phyloP scores from a whole-genome alignment of 2,329 filamentous ascomycete genomes.

The Talaromyces sp. region DNA sequence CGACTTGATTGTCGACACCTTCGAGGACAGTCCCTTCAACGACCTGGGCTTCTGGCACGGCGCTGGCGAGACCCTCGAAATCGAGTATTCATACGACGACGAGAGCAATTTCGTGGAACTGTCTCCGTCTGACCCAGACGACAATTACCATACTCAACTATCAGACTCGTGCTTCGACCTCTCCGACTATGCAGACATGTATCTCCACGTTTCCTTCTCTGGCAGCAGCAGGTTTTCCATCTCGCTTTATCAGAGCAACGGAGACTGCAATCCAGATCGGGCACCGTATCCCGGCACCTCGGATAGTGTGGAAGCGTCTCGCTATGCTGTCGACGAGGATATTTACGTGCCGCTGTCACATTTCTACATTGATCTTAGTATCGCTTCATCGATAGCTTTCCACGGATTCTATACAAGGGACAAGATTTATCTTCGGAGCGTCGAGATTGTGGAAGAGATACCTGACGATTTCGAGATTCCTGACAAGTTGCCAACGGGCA shows the following conservation, averaged over 20 bases:
- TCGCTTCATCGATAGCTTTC: constrained; percentile 56
- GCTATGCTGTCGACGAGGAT: constrained; percentile 51
- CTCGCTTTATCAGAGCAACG: constrained; percentile 63
- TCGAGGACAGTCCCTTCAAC: constrained; percentile 50
- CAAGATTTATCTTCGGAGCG: constrained; percentile 47
- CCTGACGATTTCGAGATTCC: constrained; percentile 51
- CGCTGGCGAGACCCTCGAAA: constrained; percentile 54
- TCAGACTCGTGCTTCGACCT: constrained; percentile 53
- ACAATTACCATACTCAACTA: constrained; percentile 58
- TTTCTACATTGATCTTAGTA: constrained; percentile 57
- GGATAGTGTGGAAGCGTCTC: constrained; percentile 60
- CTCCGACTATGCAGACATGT: constrained; percentile 50
- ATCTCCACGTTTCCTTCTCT: constrained; percentile 60
- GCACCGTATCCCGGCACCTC: constrained; percentile 62
- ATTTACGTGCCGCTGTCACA: constrained; percentile 65
- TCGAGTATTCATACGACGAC: constrained; percentile 27
- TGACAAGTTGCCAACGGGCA: constrained; percentile 56
- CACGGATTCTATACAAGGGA: constrained; percentile 58
- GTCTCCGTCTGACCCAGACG: constrained; percentile 55
- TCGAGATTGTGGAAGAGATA: constrained; percentile 57
- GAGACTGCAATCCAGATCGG: constrained; percentile 50
- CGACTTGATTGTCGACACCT: constrained; percentile 55
- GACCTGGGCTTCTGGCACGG: constrained; percentile 63
- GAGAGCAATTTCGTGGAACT: constrained; percentile 51
- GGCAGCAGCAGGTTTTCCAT: constrained; percentile 61